These are phyloP conservation scores for Cladosporium sp. DNA, from an alignment of 2,329 filamentous ascomycete genomes.

Conservation along the genomic window DNA sequence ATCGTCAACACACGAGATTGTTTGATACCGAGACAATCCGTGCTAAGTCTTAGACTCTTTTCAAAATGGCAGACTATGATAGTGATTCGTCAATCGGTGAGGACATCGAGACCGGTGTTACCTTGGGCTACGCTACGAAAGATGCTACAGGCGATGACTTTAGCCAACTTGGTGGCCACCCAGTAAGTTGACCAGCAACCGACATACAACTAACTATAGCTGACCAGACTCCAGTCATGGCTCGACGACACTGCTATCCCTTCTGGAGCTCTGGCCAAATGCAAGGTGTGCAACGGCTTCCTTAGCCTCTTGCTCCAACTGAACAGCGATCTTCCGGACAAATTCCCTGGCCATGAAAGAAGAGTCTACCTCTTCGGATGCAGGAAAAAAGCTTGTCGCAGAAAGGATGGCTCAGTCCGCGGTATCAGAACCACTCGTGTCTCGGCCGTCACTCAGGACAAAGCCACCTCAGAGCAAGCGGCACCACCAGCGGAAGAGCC, in stretches of 20 bases:
- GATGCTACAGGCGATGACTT: conserved; percentile 78
- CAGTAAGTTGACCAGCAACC: conserved; percentile 62
- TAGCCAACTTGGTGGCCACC: conserved; percentile 82
- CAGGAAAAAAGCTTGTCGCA: conserved; percentile 71
- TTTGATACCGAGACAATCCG: background rate
- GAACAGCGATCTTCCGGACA: conserved; percentile 83
- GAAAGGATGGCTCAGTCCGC: conserved; percentile 79
- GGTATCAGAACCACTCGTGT: conserved; percentile 69
- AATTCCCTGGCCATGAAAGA: conserved; percentile 83
- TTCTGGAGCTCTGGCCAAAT: conserved; percentile 75
- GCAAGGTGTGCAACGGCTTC: conserved; percentile 79
- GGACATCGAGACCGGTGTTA: conserved; percentile 79
- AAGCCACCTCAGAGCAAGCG: conserved; percentile 26
- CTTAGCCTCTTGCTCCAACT: conserved; percentile 88
- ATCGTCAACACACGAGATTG: background rate
- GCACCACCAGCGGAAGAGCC: conserved; percentile 19
- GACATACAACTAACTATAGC: background rate
- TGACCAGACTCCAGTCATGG: conserved; percentile 67
- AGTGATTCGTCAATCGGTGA: conserved; percentile 78
- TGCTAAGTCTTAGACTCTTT: background rate
- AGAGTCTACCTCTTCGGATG: conserved; percentile 87
- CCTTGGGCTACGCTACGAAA: conserved; percentile 84
- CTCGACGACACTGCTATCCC: conserved; percentile 70
- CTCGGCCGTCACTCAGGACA: conserved; percentile 20
- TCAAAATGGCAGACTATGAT: conserved; percentile 61